phyloP scores from a whole-genome alignment of 345 rosid species.

The Barbarea vulgaris region DNA sequence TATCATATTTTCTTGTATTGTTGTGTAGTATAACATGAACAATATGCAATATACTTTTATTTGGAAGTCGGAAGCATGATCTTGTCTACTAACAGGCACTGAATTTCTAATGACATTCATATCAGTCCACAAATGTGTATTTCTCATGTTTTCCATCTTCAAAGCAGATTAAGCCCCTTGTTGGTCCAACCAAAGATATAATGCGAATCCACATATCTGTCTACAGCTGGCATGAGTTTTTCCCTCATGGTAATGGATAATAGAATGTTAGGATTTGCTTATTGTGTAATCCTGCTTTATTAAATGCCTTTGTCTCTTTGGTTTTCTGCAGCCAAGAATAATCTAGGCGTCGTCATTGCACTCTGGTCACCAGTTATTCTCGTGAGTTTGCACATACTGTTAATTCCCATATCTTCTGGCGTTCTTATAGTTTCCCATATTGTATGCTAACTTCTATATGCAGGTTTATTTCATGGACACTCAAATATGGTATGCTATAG shows the following conservation, averaged over 20 bases:
- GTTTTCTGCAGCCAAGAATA: slow-evolving; percentile 50
- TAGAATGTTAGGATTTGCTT: background rate
- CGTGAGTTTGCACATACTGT: slow-evolving; percentile 51
- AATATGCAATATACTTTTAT: background rate
- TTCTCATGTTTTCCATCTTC: slow-evolving; percentile 17
- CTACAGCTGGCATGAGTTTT: slow-evolving; percentile 68
- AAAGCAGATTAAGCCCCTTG: slow-evolving; percentile 63
- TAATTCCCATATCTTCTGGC: slow-evolving; percentile 18
- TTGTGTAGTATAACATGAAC: background rate
- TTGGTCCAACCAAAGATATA: slow-evolving; percentile 60
- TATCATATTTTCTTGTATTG: slow-evolving; percentile 35
- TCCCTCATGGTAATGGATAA: slow-evolving; percentile 55
- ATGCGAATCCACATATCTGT: slow-evolving; percentile 44
- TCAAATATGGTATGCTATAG: slow-evolving; percentile 66
- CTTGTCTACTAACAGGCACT: slow-evolving; percentile 17
- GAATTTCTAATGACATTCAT: background rate
- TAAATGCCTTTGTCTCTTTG: slow-evolving; percentile 4
- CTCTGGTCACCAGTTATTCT: slow-evolving; percentile 61
- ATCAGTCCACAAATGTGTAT: background rate
- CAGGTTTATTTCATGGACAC: slow-evolving; percentile 68
- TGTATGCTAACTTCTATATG: slow-evolving; percentile 6
- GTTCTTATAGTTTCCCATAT: slow-evolving; percentile 21
- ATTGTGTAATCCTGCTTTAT: background rate
- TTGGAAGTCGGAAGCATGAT: slow-evolving; percentile 19
- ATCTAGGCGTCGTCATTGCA: slow-evolving; percentile 55